Evolutionary conservation across 2,329 filamentous ascomycete species (phyloP), one percentile per base, ranked within the genome.

Genomic region (Pseudogymnoascus sp.): DNA sequence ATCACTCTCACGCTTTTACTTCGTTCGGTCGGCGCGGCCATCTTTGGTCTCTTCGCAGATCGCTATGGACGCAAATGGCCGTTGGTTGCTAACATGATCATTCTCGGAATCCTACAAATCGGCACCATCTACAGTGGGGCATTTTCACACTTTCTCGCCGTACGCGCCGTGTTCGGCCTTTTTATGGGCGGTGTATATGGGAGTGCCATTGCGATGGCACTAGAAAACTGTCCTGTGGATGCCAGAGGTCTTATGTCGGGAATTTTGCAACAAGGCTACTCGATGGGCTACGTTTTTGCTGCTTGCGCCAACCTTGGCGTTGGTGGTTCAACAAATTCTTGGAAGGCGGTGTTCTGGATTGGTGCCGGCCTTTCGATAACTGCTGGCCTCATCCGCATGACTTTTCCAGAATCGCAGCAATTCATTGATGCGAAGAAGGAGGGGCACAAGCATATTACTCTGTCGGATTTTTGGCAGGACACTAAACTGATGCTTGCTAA

Each of bases 181-280:
- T 88, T 88, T 70, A 93, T 93, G 89, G 90, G 90, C 50, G 90
- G 90, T 69, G 69, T 93, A 1, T 86, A 91, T 75, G 90, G 90
- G 63, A 90, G 90, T 69, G 88, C 87, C 1, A 87, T 88, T 21
- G 88, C 89, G 5, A 92, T 89, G 72, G 88, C 89, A 0, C 80
- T 93, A 9, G 90, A 93, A 70, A 88, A 71, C 33, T 69, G 67
- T 36, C 69, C 69, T 36, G 64, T 65, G 10, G 67, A 70, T 62
- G 68, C 69, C 8, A 63, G 69, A 63, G 89, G 89, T 68, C 79
- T 93, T 38, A 90, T 93, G 86, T 90, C 87, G 13, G 89, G 89
- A 61, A 88, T 93, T 57, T 76, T 93, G n/a, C 89, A 93, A 70
- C 89, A 91, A 74, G 90, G 89, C 1, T 91, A 91, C 73, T 88